Conservation (phyloP, 306 rosid species). For the Citrullus colocynthis region DNA sequence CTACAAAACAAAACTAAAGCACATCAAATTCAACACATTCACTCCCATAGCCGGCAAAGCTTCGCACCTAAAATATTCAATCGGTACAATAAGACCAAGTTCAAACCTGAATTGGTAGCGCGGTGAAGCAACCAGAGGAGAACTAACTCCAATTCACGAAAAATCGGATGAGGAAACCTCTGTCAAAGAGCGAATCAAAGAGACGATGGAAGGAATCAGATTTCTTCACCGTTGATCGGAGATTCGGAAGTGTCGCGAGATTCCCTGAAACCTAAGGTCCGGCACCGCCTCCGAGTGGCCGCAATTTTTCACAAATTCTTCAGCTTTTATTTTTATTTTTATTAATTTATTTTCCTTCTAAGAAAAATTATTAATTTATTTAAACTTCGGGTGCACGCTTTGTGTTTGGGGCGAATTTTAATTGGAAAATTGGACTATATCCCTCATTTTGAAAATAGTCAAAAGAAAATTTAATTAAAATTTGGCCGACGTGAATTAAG, state of each 20-base stretch:
- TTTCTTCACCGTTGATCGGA: neutral
- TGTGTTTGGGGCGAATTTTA: too few relatives aligned
- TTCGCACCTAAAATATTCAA: neutral
- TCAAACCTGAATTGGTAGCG: neutral
- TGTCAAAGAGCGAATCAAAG: neutral
- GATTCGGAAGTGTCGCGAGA: neutral
- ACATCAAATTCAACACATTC: neutral
- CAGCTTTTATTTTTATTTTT: too few relatives aligned
- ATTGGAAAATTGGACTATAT: too few relatives aligned
- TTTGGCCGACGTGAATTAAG: too few relatives aligned
- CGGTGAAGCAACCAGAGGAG: neutral
- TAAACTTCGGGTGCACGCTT: too few relatives aligned
- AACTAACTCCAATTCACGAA: neutral
- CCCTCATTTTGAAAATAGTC: too few relatives aligned
- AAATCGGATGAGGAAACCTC: neutral
- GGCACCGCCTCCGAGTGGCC: neutral
- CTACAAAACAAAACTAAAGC: neutral
- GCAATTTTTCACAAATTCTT: too few relatives aligned
- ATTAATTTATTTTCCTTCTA: too few relatives aligned
- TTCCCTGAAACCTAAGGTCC: neutral
- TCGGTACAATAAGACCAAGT: neutral
- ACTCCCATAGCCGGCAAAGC: neutral
- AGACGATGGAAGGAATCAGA: neutral
- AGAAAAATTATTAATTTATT: too few relatives aligned
- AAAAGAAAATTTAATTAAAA: too few relatives aligned